These are phyloP conservation scores for Deuterostichococcus epilithicus DNA, from an alignment of 139 green algal genomes.

Conservation along the genomic window DNA sequence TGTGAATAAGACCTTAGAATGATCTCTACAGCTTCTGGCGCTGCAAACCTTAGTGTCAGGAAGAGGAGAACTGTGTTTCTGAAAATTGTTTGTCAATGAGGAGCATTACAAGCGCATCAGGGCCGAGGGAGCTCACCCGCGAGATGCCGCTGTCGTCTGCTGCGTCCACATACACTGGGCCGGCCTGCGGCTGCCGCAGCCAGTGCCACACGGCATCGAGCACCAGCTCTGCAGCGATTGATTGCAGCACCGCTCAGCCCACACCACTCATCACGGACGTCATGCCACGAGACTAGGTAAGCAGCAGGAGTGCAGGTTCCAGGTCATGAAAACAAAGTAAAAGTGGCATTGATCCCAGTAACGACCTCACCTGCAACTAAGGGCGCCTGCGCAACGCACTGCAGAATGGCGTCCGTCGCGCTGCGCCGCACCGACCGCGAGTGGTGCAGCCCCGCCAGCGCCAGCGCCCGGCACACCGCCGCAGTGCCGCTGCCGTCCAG, in stretches of 20 bases:
- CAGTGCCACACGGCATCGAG: not conserved
- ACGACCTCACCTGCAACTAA: not conserved
- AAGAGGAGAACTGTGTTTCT: not conserved
- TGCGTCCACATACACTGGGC: not conserved
- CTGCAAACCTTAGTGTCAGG: not conserved
- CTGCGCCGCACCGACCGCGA: conserved; percentile 4
- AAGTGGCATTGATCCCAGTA: not conserved
- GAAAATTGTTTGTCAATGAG: not conserved
- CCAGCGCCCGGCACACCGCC: conserved; percentile 1
- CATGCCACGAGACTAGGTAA: no score
- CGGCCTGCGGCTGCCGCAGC: not conserved
- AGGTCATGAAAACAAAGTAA: no score
- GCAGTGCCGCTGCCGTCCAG: not conserved
- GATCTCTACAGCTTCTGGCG: not conserved
- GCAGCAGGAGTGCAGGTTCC: no score
- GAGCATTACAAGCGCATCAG: not conserved
- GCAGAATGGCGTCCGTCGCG: conserved; percentile 7
- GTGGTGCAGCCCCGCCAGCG: conserved; percentile 26
- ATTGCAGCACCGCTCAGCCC: not conserved
- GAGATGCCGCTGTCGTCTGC: not conserved
- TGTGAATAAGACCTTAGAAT: not conserved
- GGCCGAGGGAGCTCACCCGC: not conserved
- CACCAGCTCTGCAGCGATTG: not conserved
- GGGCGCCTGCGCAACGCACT: not conserved
- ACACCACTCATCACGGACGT: not conserved